A percentile compares a stretch with the other conserved stretches of the same genome.
These are phyloP conservation scores for Carallia pectinifolia DNA, from an alignment of 345 rosid genomes.

Conservation along the genomic window DNA sequence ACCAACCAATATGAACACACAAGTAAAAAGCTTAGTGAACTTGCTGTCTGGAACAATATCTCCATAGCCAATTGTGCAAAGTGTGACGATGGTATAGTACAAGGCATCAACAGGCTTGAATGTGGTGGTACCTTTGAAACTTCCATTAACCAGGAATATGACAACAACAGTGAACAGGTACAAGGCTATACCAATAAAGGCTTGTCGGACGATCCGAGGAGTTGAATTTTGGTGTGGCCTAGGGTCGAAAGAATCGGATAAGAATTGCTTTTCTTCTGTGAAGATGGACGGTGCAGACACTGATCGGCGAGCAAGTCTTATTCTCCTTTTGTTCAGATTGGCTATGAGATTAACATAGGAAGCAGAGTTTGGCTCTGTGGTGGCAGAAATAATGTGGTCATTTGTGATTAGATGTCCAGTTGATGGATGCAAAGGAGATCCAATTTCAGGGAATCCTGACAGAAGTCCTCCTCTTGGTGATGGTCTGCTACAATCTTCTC, in stretches of 20 bases:
- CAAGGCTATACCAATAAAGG: conserved; percentile 46
- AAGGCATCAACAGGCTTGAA: conserved; percentile 53
- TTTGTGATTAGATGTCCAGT: conserved; percentile 32
- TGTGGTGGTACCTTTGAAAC: conserved; percentile 45
- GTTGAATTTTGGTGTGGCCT: conserved; percentile 21
- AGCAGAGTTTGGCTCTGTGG: conserved; percentile 34
- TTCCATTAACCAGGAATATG: conserved; percentile 29
- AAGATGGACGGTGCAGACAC: conserved; percentile 61
- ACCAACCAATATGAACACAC: conserved; percentile 51
- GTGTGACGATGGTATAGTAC: conserved; percentile 64
- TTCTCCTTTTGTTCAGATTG: conserved; percentile 39
- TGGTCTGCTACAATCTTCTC: conserved; percentile 20
- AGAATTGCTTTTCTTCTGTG: conserved; percentile 34
- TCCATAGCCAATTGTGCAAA: conserved; percentile 68
- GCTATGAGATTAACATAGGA: conserved; percentile 44
- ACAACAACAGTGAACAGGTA: conserved; percentile 40
- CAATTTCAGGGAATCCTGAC: conserved; percentile 31
- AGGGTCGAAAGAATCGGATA: conserved; percentile 24
- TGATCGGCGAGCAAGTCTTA: conserved; percentile 36
- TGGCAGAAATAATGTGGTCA: conserved; percentile 35
- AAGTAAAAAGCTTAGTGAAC: conserved; percentile 57
- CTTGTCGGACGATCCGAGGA: conserved; percentile 51
- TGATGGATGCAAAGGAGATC: conserved; percentile 36
- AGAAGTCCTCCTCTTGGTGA: conserved; percentile 26
- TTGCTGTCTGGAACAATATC: conserved; percentile 62